A percentile compares a stretch with the other conserved stretches of the same genome.
These are phyloP conservation scores for Ricinus communis DNA, from an alignment of 345 rosid genomes.

Conservation along the genomic window DNA sequence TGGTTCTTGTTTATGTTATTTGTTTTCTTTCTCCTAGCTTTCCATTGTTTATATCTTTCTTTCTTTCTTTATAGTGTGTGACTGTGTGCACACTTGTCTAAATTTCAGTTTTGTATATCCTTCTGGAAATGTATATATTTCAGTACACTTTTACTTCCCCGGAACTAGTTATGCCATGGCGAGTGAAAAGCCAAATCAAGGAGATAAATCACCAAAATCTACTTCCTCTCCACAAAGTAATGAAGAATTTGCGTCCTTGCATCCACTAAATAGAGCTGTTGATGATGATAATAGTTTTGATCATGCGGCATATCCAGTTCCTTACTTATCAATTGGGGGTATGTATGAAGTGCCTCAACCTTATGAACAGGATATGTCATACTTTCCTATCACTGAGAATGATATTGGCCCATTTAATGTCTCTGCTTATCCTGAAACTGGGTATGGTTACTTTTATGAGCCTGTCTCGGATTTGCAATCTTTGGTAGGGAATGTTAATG, in stretches of 20 bases:
- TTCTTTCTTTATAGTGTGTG: neutral
- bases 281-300: constrained; percentile 1
- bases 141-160: neutral
- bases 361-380: constrained; percentile 9
- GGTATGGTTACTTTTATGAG: constrained; percentile 1
- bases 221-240: neutral
- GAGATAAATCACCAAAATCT: constrained; percentile 8
- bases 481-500: constrained; percentile 3
- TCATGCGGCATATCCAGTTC: constrained; percentile 2
- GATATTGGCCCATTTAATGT: too few relatives aligned
- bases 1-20: neutral
- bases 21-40: neutral
- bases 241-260: constrained; percentile 10
- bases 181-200: constrained; percentile 23
- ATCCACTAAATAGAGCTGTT: constrained; percentile 7
- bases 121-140: constrained; percentile 3
- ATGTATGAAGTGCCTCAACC: constrained; percentile 10
- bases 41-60: neutral
- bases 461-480: neutral
- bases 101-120: neutral
- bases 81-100: neutral
- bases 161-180: constrained; percentile 23
- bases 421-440: too few relatives aligned
- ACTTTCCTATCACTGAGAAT: neutral
- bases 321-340: constrained; percentile 9